phyloP scores from a whole-genome alignment of 805 yeast species.

The Candida pseudoglaebosa region DNA sequence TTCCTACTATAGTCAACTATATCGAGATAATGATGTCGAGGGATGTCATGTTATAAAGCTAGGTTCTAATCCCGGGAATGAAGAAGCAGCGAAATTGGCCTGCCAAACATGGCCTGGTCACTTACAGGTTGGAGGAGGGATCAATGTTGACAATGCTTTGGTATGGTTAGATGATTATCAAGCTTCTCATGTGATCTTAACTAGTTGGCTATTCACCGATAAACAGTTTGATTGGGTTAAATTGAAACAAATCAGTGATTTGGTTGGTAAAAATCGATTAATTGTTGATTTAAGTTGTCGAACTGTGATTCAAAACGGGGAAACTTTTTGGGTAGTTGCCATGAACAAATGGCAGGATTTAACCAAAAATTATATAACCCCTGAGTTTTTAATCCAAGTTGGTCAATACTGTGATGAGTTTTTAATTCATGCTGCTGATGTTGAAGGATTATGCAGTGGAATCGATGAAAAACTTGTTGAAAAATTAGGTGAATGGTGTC shows the following conservation, averaged over 20 bases:
- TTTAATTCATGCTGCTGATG: slow-evolving; percentile 96
- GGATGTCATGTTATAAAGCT: slow-evolving; percentile 95
- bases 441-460: slow-evolving; percentile 93
- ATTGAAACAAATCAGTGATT: slow-evolving; percentile 43
- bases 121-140: slow-evolving; percentile 93
- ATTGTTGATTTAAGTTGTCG: slow-evolving; percentile 91
- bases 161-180: slow-evolving; percentile 67
- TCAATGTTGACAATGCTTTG: slow-evolving; percentile 66
- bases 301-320: slow-evolving; percentile 18
- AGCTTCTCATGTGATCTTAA: slow-evolving; percentile 86
- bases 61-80: slow-evolving; percentile 73
- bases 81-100: slow-evolving; percentile 77
- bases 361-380: slow-evolving; percentile 58
- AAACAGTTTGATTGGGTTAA: slow-evolving; percentile 45
- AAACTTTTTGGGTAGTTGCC: slow-evolving; percentile 80
- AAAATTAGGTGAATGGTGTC: slow-evolving; percentile 75
- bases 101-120: slow-evolving; percentile 65
- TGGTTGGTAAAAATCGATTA: slow-evolving; percentile 63
- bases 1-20: slow-evolving; percentile 68
- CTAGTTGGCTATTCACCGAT: slow-evolving; percentile 83
- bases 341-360: slow-evolving; percentile 96
- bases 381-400: slow-evolving; percentile 50
- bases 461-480: slow-evolving; percentile 77
- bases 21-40: slow-evolving; percentile 49
- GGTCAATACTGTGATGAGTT: slow-evolving; percentile 77